A percentile compares a stretch with the other conserved stretches of the same genome.
phyloP scores from a whole-genome alignment of 306 rosid genomes.

The Quercus engelmannii region DNA sequence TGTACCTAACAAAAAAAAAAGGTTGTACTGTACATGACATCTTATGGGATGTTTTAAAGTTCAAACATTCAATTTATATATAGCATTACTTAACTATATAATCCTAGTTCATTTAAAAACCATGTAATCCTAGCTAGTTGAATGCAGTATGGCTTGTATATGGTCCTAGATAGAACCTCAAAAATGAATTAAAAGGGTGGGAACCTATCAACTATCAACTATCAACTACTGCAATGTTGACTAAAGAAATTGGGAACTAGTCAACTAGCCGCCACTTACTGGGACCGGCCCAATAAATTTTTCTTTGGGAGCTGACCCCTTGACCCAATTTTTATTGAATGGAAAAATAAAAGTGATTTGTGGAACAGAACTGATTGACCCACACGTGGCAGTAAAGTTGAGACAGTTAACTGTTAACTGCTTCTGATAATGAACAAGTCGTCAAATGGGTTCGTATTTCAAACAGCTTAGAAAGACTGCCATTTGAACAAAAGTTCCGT shows the following conservation, averaged over 20 bases:
- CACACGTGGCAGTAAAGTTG: not conserved
- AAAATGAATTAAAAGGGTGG: not conserved
- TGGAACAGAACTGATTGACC: not conserved
- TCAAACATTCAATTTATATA: no score
- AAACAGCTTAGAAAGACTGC: not conserved
- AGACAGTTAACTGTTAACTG: not conserved
- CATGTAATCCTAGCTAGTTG: no score
- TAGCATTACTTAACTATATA: no score
- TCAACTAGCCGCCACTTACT: not conserved
- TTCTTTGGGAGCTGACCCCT: constrained; percentile 10
- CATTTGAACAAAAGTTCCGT: not conserved
- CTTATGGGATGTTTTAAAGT: no score
- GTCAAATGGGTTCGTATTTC: not conserved
- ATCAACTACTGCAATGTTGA: not conserved
- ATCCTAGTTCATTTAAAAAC: no score
- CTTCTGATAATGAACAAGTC: not conserved
- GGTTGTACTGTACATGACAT: no score
- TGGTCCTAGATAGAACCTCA: no score
- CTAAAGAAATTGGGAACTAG: not conserved
- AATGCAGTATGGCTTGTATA: no score
- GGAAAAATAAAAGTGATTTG: constrained; percentile 14
- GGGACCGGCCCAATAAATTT: constrained; percentile 2
- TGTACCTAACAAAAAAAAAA: no score
- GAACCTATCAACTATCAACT: not conserved
- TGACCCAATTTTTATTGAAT: constrained; percentile 25